These are phyloP conservation scores for Jackrogersella multiformis DNA, from an alignment of 495 filamentous ascomycete species.

Conservation along the genomic window DNA sequence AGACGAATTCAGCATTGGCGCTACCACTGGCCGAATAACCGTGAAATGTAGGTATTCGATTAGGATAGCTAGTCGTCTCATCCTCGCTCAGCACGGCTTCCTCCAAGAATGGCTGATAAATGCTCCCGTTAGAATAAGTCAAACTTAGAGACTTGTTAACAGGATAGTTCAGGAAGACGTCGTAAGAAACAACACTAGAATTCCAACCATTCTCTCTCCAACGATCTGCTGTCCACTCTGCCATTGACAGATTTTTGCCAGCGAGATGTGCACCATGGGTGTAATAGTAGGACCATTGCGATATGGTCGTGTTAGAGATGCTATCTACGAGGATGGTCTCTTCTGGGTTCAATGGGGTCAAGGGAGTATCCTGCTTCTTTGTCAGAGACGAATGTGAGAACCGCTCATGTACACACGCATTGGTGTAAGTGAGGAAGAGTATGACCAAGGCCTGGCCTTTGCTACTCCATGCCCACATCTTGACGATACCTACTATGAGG, in stretches of 20 bases:
- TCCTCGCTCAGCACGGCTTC: slow-evolving; percentile 83
- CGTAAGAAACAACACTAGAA: slow-evolving; percentile 75
- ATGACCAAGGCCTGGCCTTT: not conserved
- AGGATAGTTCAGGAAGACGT: slow-evolving; percentile 87
- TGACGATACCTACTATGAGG: not conserved
- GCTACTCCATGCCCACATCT: slow-evolving; percentile 3
- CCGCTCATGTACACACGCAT: slow-evolving; percentile 34
- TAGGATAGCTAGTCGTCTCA: slow-evolving; percentile 68
- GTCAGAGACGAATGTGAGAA: slow-evolving; percentile 14
- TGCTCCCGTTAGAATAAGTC: slow-evolving; percentile 60
- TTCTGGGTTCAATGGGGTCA: slow-evolving; percentile 35
- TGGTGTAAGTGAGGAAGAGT: slow-evolving; percentile 13
- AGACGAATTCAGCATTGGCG: slow-evolving; percentile 74
- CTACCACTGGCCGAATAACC: slow-evolving; percentile 87
- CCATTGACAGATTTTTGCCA: slow-evolving; percentile 54
- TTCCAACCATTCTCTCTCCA: slow-evolving; percentile 80
- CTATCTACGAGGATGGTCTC: slow-evolving; percentile 41
- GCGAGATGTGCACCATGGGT: slow-evolving; percentile 52
- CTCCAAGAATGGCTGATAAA: slow-evolving; percentile 74
- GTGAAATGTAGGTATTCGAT: slow-evolving; percentile 86
- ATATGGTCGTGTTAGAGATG: slow-evolving; percentile 43
- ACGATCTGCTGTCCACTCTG: slow-evolving; percentile 79
- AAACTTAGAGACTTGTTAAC: slow-evolving; percentile 75
- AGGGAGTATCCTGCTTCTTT: slow-evolving; percentile 37
- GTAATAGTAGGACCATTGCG: slow-evolving; percentile 50